Base-by-base conservation (phyloP, 2,329 filamentous ascomycete genomes). In the Penicillium palitans region DNA sequence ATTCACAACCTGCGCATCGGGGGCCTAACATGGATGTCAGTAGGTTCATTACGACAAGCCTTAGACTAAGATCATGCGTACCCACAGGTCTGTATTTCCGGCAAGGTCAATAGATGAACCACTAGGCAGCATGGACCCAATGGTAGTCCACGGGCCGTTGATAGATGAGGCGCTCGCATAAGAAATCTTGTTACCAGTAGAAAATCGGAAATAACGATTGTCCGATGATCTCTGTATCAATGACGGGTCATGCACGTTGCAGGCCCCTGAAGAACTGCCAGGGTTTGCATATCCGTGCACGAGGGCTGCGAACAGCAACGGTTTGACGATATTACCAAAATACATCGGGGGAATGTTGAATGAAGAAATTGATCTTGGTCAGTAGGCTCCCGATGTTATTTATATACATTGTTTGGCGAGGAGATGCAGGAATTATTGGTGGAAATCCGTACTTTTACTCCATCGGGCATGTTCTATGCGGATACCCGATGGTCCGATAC, bases 1-100 rank as follows among this genome's bases (percentile, higher is more conserved):
- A 61, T 81, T 82, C n/a, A 89, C 78, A 17, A 82, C 74, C 19
- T 76, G 72, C 15, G 87, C 82, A 63, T 90, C 87, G 0, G 88
- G 88, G 2, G 87, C 87, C 85, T 87, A 46, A 9, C 4, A 24
- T 4, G 4, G 4, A 33, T 7, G 12, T 52, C 10, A 56, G 40
- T 19, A 13, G 13, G 13, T 25, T 15, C 17, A 24, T 47, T 15
- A 9, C 27, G 33, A 41, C 24, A 13, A 21, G n/a, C 24, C 25
- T 7, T 17, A n/a, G 1, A 3, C 12, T 6, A n/a, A n/a, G n/a
- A 21, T 31, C 13, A 15, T 31, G 4, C 70, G 21, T 69, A 79
- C 78, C 81, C 81, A 84, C 12, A 83, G 74, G 64, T 84, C 81
- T 37, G 74, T 58, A 6, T 77, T 79, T 24, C 81, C 82, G 1